These are phyloP conservation scores for Rhizophora apiculata DNA, from an alignment of 345 rosid species.

Conservation along the genomic window DNA sequence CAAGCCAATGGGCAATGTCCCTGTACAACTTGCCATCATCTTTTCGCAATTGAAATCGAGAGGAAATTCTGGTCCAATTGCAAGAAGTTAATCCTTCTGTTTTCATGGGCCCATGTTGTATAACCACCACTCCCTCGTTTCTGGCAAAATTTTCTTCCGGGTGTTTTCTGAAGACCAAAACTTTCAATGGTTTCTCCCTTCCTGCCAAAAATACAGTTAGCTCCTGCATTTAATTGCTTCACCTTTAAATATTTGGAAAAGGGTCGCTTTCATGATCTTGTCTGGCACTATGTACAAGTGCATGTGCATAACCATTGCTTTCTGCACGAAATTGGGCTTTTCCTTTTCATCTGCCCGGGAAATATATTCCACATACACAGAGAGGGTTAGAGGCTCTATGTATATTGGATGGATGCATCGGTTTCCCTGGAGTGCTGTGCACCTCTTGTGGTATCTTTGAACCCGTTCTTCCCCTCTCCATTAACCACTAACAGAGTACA, in stretches of 20 bases:
- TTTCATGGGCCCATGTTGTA: neutral
- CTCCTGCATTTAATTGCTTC: too few species aligned
- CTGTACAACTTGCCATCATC: slow-evolving; percentile 8
- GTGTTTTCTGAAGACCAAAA: neutral
- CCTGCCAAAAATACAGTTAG: neutral
- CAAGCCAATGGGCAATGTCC: neutral
- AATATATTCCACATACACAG: neutral
- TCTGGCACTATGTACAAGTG: too few species aligned
- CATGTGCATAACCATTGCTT: too few species aligned
- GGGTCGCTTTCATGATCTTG: too few species aligned
- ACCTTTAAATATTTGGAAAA: too few species aligned
- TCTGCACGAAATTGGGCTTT: too few species aligned
- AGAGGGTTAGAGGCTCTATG: neutral
- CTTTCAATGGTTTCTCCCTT: neutral
- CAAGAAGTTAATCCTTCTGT: neutral
- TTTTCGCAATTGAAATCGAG: neutral
- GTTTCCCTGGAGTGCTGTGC: neutral
- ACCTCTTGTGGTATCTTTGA: too few species aligned
- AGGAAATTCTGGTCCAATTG: neutral
- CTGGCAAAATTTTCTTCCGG: too few species aligned
- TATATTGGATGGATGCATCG: neutral
- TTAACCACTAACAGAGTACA: too few species aligned
- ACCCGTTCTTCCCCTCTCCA: too few species aligned
- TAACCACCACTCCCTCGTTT: neutral
- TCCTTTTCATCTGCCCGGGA: neutral